These are phyloP conservation scores for Chalciporus chontae DNA, from an alignment of 768 basidiomycete species.

Conservation along the genomic window DNA sequence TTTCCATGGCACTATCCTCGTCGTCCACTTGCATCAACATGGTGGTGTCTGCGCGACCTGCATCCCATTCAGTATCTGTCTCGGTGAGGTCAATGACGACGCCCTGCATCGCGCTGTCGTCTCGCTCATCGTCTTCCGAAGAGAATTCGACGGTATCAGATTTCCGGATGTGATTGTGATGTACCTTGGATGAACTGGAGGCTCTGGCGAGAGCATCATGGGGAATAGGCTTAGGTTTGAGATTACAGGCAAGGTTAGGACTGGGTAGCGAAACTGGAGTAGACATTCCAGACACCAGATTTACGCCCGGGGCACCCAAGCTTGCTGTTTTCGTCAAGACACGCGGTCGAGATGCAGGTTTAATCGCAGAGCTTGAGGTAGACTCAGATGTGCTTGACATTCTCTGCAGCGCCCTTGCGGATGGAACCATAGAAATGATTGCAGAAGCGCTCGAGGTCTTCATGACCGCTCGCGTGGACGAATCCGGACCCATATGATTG, in stretches of 20 bases:
- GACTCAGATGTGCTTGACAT: background rate
- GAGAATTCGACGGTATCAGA: background rate
- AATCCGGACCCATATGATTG: background rate
- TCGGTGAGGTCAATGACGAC: slow-evolving; percentile 17
- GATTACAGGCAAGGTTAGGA: slow-evolving; percentile 10
- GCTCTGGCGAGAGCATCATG: background rate
- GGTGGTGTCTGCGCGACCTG: slow-evolving; percentile 2
- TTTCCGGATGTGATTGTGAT: background rate
- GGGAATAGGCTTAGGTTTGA: slow-evolving; percentile 1
- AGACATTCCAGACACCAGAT: slow-evolving; percentile 12
- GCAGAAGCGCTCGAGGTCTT: slow-evolving; percentile 18
- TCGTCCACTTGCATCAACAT: slow-evolving; percentile 18
- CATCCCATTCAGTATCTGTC: slow-evolving; percentile 19
- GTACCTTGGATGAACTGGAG: background rate
- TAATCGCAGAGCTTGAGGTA: background rate
- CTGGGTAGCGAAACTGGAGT: slow-evolving; percentile 9
- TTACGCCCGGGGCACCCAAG: background rate
- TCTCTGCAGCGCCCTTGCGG: background rate
- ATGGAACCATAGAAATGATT: background rate
- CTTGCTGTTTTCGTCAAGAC: slow-evolving; percentile 6
- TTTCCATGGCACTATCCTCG: slow-evolving; percentile 9
- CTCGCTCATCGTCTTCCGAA: background rate
- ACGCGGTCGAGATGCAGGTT: slow-evolving; percentile 2
- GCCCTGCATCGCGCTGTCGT: slow-evolving; percentile 14
- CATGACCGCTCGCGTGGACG: slow-evolving; percentile 5